A percentile compares a stretch with the other conserved stretches of the same genome.
These are phyloP conservation scores for Mycena metata DNA, from an alignment of 768 basidiomycete genomes.

Conservation along the genomic window DNA sequence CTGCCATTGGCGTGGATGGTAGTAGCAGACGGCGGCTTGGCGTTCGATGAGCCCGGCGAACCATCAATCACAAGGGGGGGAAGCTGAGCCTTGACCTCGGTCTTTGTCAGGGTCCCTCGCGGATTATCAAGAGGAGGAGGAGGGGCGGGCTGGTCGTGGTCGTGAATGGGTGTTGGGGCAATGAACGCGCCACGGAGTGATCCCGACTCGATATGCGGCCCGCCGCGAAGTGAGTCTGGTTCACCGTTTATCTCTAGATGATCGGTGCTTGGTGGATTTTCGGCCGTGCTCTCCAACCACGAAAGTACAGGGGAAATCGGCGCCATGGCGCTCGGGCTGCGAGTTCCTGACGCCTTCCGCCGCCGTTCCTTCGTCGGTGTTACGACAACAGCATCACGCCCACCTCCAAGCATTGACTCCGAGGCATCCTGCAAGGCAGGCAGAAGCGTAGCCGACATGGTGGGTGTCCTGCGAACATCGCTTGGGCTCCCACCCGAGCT, in stretches of 20 bases:
- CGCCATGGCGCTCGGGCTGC: constrained; percentile 6
- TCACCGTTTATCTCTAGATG: not conserved
- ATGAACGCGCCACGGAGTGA: not conserved
- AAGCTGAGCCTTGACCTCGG: constrained; percentile 22
- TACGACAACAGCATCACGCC: not conserved
- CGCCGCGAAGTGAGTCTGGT: not conserved
- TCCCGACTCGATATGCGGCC: constrained; percentile 4
- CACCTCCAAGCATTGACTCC: constrained; percentile 1
- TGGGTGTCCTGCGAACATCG: constrained; percentile 17
- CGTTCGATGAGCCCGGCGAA: constrained; percentile 13
- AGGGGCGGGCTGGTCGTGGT: not conserved
- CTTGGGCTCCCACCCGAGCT: constrained; percentile 19
- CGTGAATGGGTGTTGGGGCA: not conserved
- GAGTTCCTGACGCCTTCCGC: constrained; percentile 14
- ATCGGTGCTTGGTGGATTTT: constrained; percentile 7
- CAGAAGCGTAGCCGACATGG: not conserved
- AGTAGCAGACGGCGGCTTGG: constrained; percentile 19
- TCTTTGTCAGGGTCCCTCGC: constrained; percentile 7
- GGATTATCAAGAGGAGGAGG: constrained; percentile 11
- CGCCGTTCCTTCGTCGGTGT: constrained; percentile 28
- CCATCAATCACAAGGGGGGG: constrained; percentile 30
- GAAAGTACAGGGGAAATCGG: constrained; percentile 20
- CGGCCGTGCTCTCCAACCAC: constrained; percentile 29
- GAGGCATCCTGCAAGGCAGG: constrained; percentile 9
- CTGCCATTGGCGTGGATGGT: constrained; percentile 49